Evolutionary conservation across 768 basidiomycete species (phyloP).

Genomic region (Suillus discolor): DNA sequence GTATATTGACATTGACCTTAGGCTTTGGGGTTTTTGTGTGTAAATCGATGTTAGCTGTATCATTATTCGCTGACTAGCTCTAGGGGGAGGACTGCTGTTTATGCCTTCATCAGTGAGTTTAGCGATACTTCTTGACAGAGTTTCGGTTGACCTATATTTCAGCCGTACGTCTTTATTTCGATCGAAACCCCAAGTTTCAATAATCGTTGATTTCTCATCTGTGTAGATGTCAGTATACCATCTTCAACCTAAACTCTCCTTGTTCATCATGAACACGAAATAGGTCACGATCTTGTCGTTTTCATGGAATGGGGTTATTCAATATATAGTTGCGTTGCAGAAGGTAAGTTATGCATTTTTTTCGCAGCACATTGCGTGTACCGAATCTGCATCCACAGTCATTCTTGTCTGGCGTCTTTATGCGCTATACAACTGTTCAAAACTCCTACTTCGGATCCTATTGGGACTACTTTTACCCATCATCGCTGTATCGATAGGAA

Average conservation of each 20-base stretch:
- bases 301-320: neutral
- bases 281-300: neutral
- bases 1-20: neutral
- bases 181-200: neutral
- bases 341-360: neutral
- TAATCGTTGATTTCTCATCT: neutral
- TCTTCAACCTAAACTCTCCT: neutral
- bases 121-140: neutral
- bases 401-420: constrained; percentile 5
- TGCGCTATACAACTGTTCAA: neutral
- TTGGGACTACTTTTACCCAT: neutral
- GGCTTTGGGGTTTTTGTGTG: neutral
- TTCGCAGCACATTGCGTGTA: neutral
- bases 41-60: neutral
- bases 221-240: neutral
- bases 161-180: neutral
- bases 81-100: constrained; percentile 4
- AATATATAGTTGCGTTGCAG: neutral
- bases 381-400: neutral
- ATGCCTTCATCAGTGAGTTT: neutral
- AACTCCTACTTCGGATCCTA: neutral
- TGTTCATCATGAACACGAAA: neutral
- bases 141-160: neutral
- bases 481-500: neutral
- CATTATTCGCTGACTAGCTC: neutral